phyloP scores from a whole-genome alignment of 495 filamentous ascomycete genomes.

The Hyaloscypha variabilis region DNA sequence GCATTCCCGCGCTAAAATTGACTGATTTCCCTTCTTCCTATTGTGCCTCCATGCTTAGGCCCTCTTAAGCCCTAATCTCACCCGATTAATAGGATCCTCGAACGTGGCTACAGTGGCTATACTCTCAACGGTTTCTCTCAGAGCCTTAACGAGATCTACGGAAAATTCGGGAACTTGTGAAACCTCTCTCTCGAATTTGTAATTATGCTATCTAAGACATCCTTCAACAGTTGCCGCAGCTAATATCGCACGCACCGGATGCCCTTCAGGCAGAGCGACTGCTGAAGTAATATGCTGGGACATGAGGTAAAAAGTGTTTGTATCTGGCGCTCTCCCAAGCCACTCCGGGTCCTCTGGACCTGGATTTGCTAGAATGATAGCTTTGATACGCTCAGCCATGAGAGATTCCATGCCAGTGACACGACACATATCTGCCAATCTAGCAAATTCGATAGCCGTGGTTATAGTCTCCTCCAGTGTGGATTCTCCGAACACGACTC shows the following conservation, averaged over 20 bases:
- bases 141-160: conserved; percentile 34
- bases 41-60: neutral
- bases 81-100: conserved; percentile 25
- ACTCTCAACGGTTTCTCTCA: conserved; percentile 18
- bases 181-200: conserved; percentile 28
- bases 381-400: conserved; percentile 30
- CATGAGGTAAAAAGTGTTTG: conserved; percentile 31
- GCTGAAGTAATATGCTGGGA: conserved; percentile 32
- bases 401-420: conserved; percentile 30
- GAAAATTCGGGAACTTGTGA: conserved; percentile 29
- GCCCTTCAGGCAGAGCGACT: conserved; percentile 26
- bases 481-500: conserved; percentile 26
- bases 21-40: too few species aligned
- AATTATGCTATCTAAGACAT: conserved; percentile 22
- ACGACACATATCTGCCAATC: conserved; percentile 35
- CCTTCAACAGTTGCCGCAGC: conserved; percentile 31
- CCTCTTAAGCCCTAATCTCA: conserved; percentile 26
- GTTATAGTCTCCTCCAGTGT: conserved; percentile 28
- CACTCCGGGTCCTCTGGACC: conserved; percentile 10
- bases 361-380: conserved; percentile 23
- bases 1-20: conserved; percentile 3
- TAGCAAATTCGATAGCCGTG: conserved; percentile 33
- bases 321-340: conserved; percentile 11
- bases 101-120: conserved; percentile 5
- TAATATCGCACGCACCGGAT: conserved; percentile 31